Conservation (phyloP, 257 asterid species). For the Cruciata laevipes region DNA sequence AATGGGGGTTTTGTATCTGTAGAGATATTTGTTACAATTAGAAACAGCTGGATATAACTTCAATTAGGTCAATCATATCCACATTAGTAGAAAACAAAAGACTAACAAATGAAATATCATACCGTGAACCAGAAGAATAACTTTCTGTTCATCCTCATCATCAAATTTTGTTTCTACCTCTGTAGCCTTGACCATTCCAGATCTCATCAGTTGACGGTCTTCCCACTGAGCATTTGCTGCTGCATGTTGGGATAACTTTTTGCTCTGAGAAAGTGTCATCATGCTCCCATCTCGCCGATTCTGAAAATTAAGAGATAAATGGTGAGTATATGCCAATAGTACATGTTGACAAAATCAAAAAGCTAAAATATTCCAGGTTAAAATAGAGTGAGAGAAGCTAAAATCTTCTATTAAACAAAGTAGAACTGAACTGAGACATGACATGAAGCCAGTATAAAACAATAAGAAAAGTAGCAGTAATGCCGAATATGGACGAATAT, state of each 20-base stretch:
- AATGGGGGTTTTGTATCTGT: conserved; percentile 98
- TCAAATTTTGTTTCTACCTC: conserved; percentile 94
- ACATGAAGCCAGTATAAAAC: neutral
- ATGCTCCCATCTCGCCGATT: conserved; percentile 85
- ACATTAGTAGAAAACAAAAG: neutral
- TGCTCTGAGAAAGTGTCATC: conserved; percentile 96
- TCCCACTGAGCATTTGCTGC: conserved; percentile 99
- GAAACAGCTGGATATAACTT: conserved; percentile 1
- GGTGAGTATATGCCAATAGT: conserved; percentile 5
- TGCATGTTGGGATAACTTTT: conserved; percentile 83
- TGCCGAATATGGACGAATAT: too few relatives aligned
- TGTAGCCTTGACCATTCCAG: conserved; percentile 95
- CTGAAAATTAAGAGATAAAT: conserved; percentile 27
- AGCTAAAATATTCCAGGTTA: neutral
- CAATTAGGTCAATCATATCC: neutral
- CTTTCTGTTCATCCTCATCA: conserved; percentile 87
- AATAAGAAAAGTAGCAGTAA: neutral
- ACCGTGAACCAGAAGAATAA: conserved; percentile 96
- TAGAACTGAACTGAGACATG: neutral
- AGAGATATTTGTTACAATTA: conserved; percentile 15
- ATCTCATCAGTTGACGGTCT: conserved; percentile 88
- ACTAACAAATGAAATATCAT: conserved; percentile 11
- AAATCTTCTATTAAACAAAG: neutral
- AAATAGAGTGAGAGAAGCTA: neutral
- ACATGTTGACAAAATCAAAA: neutral